These are phyloP conservation scores for Eryngium alpinum DNA, from an alignment of 140 eudicot genomes.

Conservation along the genomic window DNA sequence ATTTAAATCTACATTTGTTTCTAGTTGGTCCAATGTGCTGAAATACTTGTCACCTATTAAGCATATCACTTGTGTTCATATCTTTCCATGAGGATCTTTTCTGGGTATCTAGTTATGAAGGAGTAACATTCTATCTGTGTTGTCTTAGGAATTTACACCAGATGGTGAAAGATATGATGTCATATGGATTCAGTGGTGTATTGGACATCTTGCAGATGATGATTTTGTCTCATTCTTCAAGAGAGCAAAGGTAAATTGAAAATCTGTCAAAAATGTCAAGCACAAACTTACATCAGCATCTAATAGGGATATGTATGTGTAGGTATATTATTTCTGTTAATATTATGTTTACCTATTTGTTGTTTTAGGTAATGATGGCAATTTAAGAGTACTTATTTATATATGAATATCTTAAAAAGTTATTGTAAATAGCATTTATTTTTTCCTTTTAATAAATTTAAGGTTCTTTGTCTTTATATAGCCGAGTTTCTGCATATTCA, in stretches of 20 bases:
- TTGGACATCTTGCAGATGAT: slow-evolving; percentile 97
- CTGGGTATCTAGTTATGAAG: not conserved
- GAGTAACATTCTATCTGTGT: not conserved
- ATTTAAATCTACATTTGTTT: not conserved
- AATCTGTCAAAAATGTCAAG: not conserved
- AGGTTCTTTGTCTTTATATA: not conserved
- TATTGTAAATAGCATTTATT: not conserved
- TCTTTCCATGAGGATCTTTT: not conserved
- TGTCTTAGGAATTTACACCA: slow-evolving; percentile 81
- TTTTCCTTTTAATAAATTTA: not conserved
- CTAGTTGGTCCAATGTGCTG: not conserved
- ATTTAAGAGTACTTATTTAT: not conserved
- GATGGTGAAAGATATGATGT: slow-evolving; percentile 77
- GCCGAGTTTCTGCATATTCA: no score
- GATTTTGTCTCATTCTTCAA: slow-evolving; percentile 78
- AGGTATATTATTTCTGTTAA: not conserved
- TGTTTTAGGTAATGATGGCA: no score
- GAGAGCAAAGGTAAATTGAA: slow-evolving; percentile 70
- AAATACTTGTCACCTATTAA: not conserved
- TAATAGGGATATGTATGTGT: not conserved
- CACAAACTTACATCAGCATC: not conserved
- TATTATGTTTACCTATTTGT: no score
- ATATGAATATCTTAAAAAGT: not conserved
- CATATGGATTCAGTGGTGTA: slow-evolving; percentile 98
- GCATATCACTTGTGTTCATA: not conserved